Evolutionary conservation across 306 rosid species (phyloP), one percentile per base, ranked within the genome.

Genomic region (Styphnolobium japonicum): DNA sequence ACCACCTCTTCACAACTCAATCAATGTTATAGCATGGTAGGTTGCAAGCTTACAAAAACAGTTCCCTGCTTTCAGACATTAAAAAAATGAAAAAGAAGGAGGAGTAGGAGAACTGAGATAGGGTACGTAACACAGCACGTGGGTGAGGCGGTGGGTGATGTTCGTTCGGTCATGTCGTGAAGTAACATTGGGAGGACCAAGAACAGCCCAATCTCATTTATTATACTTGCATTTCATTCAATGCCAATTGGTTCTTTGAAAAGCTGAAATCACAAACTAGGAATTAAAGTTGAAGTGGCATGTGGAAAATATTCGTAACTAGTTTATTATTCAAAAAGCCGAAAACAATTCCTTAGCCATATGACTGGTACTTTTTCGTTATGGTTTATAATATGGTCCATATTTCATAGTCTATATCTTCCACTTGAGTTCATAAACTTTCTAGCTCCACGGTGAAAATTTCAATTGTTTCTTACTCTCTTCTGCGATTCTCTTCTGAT

Each of bases 111-210:
- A 37, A 37, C 42, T 6, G 31, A 27, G 31, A 7, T 11, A 23
- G 11, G n/a, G 37, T 1, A 12, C 4, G 51, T 37, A 18, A 16
- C 27, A 19, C 11, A 27, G 60, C 83, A 81, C 78, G 67, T 84
- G 90, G 85, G 8, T 84, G 84, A 87, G 76, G 86, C 51, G 60
- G 80, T 37, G 56, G 51, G 19, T 66, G 83, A 76, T 81, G 76
- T 31, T 15, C 23, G 9, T 49, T 45, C 27, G 40, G 42, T 25
- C 10, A 36, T 53, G 53, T 21, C 65, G 34, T 58, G 58, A 34
- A 62, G 63, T 43, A 48, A 33, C 62, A 12, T 56, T 55, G 62
- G 43, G 29, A 62, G 57, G 36, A 72, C 73, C 55, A 71, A 61
- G 42, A 46, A 9, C 25, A 62, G 29, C 77, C 18, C 67, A 64